Conservation (phyloP, 177 flowering plant species). For the Vitis hybrid region DNA sequence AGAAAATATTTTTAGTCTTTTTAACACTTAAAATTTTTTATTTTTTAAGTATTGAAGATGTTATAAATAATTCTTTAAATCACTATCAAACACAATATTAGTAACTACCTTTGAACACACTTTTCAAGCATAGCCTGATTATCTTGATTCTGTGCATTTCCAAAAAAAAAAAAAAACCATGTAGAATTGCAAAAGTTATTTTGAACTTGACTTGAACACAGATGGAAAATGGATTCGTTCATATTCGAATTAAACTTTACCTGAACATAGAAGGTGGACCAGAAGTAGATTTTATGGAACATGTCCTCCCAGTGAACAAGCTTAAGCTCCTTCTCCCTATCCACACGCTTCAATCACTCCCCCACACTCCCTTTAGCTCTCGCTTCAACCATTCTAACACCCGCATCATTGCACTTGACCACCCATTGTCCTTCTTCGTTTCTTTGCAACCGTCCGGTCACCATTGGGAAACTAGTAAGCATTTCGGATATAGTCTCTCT, state of each 20-base stretch:
- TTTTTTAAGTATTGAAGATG: fast-evolving
- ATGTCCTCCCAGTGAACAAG: slow-evolving; percentile 73
- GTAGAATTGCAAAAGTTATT: no score
- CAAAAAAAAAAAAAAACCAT: no score
- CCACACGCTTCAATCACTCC: slow-evolving; percentile 47
- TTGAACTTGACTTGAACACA: no score
- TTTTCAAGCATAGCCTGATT: no score
- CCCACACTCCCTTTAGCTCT: slow-evolving; percentile 57
- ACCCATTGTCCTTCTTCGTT: slow-evolving; percentile 48
- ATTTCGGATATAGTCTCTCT: slow-evolving; percentile 35
- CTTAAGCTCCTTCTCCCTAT: slow-evolving; percentile 51
- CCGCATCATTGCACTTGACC: slow-evolving; percentile 70
- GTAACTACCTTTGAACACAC: no score
- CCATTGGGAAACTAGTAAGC: slow-evolving; percentile 40
- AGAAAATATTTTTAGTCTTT: fast-evolving
- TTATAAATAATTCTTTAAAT: fast-evolving
- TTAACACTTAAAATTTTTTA: no score
- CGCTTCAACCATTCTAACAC: slow-evolving; percentile 63
- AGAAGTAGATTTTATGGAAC: slow-evolving; percentile 52
- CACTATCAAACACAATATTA: no score
- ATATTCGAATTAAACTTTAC: slow-evolving; percentile 20
- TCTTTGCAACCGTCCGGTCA: slow-evolving; percentile 50
- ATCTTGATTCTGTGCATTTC: no score
- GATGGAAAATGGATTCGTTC: not conserved
- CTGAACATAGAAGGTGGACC: slow-evolving; percentile 74